Base-by-base conservation (phyloP, 2,329 filamentous ascomycete genomes). In the Xylaria sp. region DNA sequence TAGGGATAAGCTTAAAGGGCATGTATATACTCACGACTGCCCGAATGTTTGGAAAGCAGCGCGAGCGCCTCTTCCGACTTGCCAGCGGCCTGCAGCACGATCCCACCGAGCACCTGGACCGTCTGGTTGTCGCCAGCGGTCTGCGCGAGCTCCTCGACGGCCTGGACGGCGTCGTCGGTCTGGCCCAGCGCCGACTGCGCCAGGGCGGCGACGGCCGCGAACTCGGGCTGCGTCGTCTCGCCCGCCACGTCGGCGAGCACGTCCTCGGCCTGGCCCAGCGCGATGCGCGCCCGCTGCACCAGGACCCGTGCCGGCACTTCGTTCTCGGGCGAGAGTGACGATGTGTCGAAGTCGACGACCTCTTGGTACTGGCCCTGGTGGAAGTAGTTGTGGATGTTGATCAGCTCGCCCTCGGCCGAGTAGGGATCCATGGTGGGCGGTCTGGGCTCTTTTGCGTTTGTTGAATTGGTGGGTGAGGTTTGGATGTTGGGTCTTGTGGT, bases 1-100 rank as follows among this genome's bases (percentile, higher is more conserved):
- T 58, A 60, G 15, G 48, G 39, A 7, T 2, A 15, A 2, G 54
- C 20, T 43, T 3, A 49, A n/a, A 9, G 43, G 31, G 48, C 5
- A 46, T 46, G 28, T 10, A 36, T 20, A 31, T 23, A 87, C 91
- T 75, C 85, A 96, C 93, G 91, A 78, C 89, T 97, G 66, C 93
- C 94, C 78, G 97, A 91, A 79, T 98, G 95, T 80, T 93, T 90
- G 55, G 88, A 88, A 75, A 98, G 83, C 70, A 98, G 82, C 55
- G 89, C 87, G 68, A 98, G 82, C 15, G 96, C 96, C 79, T 95
- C 92, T 71, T 98, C 94, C n/a, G 89, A 89, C 83, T 92, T 91
- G 33, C 92, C 94, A 25, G 89, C 90, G 23, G 89, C 89, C 78
- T 95, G 92, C 70, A 98, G 83, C 57, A 98, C 88, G 0, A 90